phyloP scores from a whole-genome alignment of 2,329 filamentous ascomycete species.

The Phaeosphaeriaceae sp. region DNA sequence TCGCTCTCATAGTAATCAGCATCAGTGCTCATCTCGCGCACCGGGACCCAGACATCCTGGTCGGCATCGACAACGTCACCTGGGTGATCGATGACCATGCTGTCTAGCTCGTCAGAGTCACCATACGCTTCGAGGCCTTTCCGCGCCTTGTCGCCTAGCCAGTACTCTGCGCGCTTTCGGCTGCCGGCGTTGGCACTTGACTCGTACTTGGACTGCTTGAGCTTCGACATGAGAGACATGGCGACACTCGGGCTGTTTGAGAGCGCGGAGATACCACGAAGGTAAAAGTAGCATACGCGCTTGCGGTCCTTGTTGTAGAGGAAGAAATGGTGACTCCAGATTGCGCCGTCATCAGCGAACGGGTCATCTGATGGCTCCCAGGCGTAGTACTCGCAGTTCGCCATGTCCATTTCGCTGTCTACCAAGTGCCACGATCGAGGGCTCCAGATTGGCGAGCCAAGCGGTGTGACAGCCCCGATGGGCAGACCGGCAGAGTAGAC shows the following conservation, averaged over 20 bases:
- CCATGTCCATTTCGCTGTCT: constrained; percentile 92
- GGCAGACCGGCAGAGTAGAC: constrained; percentile 51
- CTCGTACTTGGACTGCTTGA: constrained; percentile 54
- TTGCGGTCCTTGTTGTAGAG: constrained; percentile 95
- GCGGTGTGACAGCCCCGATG: constrained; percentile 57
- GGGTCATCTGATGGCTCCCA: constrained; percentile 90
- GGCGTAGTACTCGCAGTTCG: constrained; percentile 87
- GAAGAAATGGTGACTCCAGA: constrained; percentile 97
- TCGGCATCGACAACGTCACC: constrained; percentile 48
- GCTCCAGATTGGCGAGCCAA: constrained; percentile 73
- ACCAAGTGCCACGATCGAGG: constrained; percentile 91
- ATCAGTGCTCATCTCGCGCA: constrained; percentile 40
- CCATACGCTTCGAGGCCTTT: constrained; percentile 52
- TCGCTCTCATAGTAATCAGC: constrained; percentile 41
- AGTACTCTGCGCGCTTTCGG: constrained; percentile 84
- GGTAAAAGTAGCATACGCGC: constrained; percentile 91
- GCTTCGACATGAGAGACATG: constrained; percentile 45
- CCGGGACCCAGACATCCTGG: constrained; percentile 45
- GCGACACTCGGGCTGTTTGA: constrained; percentile 64
- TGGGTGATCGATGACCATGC: constrained; percentile 48
- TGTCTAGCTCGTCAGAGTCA: constrained; percentile 54
- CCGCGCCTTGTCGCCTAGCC: constrained; percentile 75
- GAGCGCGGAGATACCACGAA: constrained; percentile 84
- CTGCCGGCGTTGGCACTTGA: constrained; percentile 63
- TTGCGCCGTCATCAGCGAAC: constrained; percentile 89